Base-by-base conservation (phyloP, 129 eudicot genomes). In the Flaveria linearis region DNA sequence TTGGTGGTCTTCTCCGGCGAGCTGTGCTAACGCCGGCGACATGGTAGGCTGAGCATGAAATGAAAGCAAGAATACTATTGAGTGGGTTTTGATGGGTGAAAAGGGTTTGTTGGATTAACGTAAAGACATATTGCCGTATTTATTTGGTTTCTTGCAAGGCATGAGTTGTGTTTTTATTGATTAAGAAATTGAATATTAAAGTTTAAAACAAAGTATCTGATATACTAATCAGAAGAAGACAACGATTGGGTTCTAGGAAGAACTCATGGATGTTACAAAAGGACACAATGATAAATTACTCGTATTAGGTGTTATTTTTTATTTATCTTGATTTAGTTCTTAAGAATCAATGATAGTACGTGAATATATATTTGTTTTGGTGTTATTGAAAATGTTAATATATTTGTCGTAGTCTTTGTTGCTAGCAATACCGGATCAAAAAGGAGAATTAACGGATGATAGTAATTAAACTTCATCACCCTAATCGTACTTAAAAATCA, bases 1-100 rank as follows among this genome's bases (percentile, higher is more conserved):
- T 49, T 28, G 84, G 18, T 55, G 10, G 10, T 77, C 45, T 22
- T 81, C 81, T 47, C 75, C 79, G 39, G 57, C 22, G 69, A 72
- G 61, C 1, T 82, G 82, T 67, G 45, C 26, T 47, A 82, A 67
- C 7, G 75, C 66, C 33, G 73, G 86, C 43, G 86, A 60, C 92
- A 88, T 83, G 13, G 15, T 2, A 16, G 47, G 11, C 33, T 7
- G 50, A 36, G 53, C 81, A 71, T 71, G 60, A 33, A 76, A 62
- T 61, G 41, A 33, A 33, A 33, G 4, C 7, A 33, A 33, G 46
- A 46, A 45, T 9, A 5, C 28, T 63, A 23, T 12, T 14, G 70
- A 74, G 14, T 74, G 43, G 46, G 14, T 36, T n/a, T 36, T 36
- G 50, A 39, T 41, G 28, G 9, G 16, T 0, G 30, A 57, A 20